Evolutionary conservation across 2,329 filamentous ascomycete genomes (phyloP).

Genomic region (Trichophyton mentagrophytes): DNA sequence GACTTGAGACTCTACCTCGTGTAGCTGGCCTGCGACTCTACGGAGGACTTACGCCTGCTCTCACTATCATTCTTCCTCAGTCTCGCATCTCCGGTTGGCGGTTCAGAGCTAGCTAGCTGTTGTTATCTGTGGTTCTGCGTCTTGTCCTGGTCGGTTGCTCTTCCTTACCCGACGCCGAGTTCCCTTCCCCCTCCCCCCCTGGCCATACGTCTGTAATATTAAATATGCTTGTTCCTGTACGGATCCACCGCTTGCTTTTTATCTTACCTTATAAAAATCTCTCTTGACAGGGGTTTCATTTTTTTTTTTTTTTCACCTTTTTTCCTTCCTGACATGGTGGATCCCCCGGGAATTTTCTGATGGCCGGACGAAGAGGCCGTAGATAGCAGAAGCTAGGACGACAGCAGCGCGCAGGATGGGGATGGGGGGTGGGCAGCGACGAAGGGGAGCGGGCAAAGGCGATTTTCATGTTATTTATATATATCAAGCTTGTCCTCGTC

Average conservation of each 20-base stretch:
- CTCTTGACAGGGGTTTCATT: too few species aligned
- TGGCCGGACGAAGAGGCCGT: background rate
- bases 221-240: background rate
- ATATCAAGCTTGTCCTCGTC: background rate
- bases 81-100: background rate
- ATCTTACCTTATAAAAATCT: background rate
- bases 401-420: background rate
- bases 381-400: background rate
- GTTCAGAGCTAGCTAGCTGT: background rate
- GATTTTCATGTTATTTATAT: background rate
- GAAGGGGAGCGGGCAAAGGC: background rate
- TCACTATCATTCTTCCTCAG: background rate
- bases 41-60: too few species aligned
- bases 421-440: background rate
- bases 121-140: background rate
- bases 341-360: conserved; percentile 3
- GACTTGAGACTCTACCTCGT: too few species aligned
- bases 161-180: too few species aligned
- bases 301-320: background rate
- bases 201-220: background rate
- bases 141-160: background rate
- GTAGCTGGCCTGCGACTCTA: too few species aligned
- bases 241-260: background rate
- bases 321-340: background rate
- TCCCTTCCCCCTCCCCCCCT: too few species aligned